phyloP scores from a whole-genome alignment of 768 basidiomycete species.

The Punctularia strigosozonata region DNA sequence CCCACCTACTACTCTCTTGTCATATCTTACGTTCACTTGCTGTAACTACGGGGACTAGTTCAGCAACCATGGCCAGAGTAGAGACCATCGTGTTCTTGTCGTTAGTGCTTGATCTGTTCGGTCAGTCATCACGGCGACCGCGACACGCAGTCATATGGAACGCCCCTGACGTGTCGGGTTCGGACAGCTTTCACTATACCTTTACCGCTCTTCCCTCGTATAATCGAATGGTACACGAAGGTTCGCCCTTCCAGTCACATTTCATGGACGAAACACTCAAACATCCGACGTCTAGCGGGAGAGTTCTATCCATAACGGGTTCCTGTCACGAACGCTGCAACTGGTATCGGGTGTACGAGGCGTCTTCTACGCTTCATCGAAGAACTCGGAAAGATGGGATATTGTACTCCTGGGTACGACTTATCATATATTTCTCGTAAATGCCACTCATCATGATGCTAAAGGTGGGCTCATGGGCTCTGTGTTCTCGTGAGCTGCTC shows the following conservation, averaged over 20 bases:
- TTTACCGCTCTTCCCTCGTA: conserved; percentile 94
- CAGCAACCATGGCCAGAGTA: conserved; percentile 43
- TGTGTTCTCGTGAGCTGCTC: conserved; percentile 65
- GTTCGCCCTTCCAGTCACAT: conserved; percentile 30
- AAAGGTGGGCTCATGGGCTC: conserved; percentile 87
- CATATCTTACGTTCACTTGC: no score
- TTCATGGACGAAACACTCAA: conserved; percentile 2
- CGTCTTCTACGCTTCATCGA: conserved; percentile 44
- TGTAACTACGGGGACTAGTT: no score
- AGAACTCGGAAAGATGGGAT: conserved; percentile 78
- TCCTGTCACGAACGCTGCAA: conserved; percentile 60
- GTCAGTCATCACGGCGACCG: conserved; percentile 21
- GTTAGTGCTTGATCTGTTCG: conserved; percentile 79
- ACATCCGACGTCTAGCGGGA: conserved; percentile 44
- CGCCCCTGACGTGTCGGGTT: conserved; percentile 5
- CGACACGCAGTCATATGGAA: neutral
- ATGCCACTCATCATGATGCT: conserved; percentile 1
- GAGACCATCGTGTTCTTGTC: conserved; percentile 84
- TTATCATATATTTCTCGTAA: neutral
- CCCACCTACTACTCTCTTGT: no score
- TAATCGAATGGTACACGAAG: conserved; percentile 85
- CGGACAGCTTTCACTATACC: conserved; percentile 80
- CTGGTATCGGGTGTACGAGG: conserved; percentile 58
- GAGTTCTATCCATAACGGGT: conserved; percentile 51
- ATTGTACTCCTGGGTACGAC: conserved; percentile 78